Evolutionary conservation across 345 rosid species (phyloP).

Genomic region (Eucalyptus erythrocorys): DNA sequence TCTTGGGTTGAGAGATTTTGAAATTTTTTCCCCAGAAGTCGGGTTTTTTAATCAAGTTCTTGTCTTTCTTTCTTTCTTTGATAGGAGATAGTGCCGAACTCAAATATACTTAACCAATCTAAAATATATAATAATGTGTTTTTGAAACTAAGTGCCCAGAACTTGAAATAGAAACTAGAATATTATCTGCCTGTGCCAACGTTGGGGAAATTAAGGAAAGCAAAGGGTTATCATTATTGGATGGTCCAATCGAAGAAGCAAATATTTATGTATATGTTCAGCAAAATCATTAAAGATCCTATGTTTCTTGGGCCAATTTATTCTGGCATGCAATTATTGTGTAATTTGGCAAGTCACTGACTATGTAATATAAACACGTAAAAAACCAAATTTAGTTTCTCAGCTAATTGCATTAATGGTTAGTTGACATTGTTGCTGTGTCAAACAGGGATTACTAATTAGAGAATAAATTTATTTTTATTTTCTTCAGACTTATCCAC

Average conservation of each 20-base stretch:
- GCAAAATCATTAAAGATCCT: neutral
- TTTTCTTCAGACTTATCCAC: slow-evolving; percentile 67
- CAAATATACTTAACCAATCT: neutral
- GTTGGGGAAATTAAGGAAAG: neutral
- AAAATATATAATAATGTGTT: neutral
- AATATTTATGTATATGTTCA: neutral
- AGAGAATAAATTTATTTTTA: neutral
- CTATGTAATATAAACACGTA: neutral
- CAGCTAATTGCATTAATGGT: neutral
- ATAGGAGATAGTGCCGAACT: neutral
- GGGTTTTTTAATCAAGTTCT: neutral
- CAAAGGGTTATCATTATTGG: neutral
- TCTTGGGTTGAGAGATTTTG: neutral
- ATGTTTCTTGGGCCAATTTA: neutral
- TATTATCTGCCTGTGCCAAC: neutral
- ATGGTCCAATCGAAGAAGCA: neutral
- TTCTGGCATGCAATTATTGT: neutral
- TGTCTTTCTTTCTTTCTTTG: neutral
- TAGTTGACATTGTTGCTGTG: neutral
- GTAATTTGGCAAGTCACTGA: neutral
- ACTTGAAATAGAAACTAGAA: neutral
- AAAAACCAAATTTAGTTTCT: neutral
- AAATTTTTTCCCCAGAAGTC: neutral
- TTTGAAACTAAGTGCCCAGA: neutral
- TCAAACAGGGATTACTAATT: too few species aligned